These are phyloP conservation scores for Penicillium sp. DNA, from an alignment of 2,329 filamentous ascomycete genomes.

Conservation along the genomic window DNA sequence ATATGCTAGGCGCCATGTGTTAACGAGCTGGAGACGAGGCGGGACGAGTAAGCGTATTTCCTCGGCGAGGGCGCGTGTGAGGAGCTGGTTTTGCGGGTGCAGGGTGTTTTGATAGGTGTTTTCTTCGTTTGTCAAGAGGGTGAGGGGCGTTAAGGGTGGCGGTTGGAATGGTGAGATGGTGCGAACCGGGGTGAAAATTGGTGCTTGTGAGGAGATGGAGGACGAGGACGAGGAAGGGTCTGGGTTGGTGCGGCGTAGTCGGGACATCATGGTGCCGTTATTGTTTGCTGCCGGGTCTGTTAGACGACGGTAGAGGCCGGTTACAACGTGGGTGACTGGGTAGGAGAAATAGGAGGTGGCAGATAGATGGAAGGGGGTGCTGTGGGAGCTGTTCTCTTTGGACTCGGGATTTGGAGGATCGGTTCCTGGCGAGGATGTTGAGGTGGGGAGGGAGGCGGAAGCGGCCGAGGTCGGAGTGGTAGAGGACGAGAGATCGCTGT, in stretches of 20 bases:
- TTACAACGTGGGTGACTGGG: slow-evolving; percentile 58
- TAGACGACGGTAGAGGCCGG: slow-evolving; percentile 71
- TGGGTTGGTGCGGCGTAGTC: slow-evolving; percentile 16
- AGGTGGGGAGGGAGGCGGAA: slow-evolving; percentile 18
- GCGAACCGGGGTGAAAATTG: slow-evolving; percentile 56
- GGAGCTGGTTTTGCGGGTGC: slow-evolving; percentile 51
- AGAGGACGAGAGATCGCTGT: slow-evolving; percentile 8
- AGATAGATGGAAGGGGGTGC: slow-evolving; percentile 38
- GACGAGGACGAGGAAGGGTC: slow-evolving; percentile 25
- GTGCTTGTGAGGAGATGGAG: slow-evolving; percentile 52
- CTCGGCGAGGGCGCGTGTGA: slow-evolving; percentile 78
- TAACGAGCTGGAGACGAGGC: slow-evolving; percentile 81
- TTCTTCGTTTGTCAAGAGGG: slow-evolving; percentile 62
- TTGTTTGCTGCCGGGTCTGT: slow-evolving; percentile 45
- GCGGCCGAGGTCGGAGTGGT: slow-evolving; percentile 15
- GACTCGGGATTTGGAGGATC: slow-evolving; percentile 15
- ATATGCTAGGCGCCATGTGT: slow-evolving; percentile 86
- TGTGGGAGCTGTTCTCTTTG: slow-evolving; percentile 16
- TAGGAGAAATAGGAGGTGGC: slow-evolving; percentile 55
- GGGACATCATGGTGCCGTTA: slow-evolving; percentile 25
- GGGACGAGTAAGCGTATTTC: slow-evolving; percentile 91
- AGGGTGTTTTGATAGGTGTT: slow-evolving; percentile 54
- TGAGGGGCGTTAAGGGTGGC: slow-evolving; percentile 82
- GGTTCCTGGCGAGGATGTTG: slow-evolving; percentile 27
- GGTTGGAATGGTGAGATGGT: slow-evolving; percentile 81